phyloP scores from a whole-genome alignment of 2,329 filamentous ascomycete species.

The Lecanicillium sp. region DNA sequence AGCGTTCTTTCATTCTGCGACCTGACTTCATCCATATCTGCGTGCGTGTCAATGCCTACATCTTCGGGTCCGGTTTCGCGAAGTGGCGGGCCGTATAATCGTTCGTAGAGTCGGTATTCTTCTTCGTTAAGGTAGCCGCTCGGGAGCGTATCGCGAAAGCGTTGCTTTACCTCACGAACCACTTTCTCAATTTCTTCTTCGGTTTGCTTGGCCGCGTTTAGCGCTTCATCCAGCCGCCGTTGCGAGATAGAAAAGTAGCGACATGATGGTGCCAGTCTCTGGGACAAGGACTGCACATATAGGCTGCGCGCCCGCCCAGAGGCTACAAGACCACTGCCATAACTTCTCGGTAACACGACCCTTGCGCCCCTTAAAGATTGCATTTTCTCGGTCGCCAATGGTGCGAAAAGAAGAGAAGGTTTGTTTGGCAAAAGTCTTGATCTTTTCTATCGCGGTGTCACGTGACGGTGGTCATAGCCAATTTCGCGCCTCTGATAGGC shows the following conservation, averaged over 20 bases:
- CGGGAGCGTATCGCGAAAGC: constrained; percentile 71
- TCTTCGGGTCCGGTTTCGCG: constrained; percentile 54
- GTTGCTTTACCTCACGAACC: constrained; percentile 64
- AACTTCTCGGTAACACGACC: constrained; percentile 6
- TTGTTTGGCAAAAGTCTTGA: neutral
- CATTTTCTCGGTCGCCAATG: constrained; percentile 3
- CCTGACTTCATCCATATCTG: constrained; percentile 23
- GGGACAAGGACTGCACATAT: neutral
- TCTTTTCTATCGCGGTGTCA: constrained; percentile 7
- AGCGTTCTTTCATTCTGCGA: constrained; percentile 33
- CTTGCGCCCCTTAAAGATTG: constrained; percentile 5
- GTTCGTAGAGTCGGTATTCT: constrained; percentile 69
- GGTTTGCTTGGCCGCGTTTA: neutral
- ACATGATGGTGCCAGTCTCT: constrained; percentile 10
- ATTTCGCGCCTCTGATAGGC: constrained; percentile 8
- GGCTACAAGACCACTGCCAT: neutral
- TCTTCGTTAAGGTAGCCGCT: constrained; percentile 59
- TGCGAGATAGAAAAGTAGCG: constrained; percentile 22
- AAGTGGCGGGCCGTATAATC: constrained; percentile 72
- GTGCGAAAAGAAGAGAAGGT: neutral
- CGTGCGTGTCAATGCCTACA: constrained; percentile 39
- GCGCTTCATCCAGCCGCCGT: constrained; percentile 15
- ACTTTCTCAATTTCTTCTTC: constrained; percentile 47
- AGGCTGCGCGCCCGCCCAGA: neutral
- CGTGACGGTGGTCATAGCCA: constrained; percentile 7